Percentiles rank a stretch among this genome's conserved stretches.
Conservation (phyloP, 2,329 filamentous ascomycete species). For the Rosellinia necatrix region DNA sequence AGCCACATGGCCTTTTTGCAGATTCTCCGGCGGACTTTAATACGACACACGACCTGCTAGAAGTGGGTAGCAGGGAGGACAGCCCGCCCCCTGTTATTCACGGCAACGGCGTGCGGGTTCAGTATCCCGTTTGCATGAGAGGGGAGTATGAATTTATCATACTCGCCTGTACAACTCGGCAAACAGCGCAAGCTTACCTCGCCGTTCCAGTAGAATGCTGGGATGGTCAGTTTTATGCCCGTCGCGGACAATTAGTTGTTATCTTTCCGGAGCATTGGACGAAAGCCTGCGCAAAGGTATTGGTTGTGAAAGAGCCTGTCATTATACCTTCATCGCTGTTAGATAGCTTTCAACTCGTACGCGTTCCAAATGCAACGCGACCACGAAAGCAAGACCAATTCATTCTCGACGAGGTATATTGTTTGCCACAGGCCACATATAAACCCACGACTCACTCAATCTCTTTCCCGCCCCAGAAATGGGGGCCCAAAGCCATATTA, state of each 20-base stretch:
- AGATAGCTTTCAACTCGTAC: slow-evolving; percentile 1
- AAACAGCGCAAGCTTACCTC: background rate
- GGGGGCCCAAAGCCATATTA: slow-evolving; percentile 1
- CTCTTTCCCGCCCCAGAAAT: background rate
- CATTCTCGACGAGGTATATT: slow-evolving; percentile 13
- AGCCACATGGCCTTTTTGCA: slow-evolving; percentile 11
- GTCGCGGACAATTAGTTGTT: slow-evolving; percentile 12
- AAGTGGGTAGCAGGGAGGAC: background rate
- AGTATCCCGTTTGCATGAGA: slow-evolving; percentile 9
- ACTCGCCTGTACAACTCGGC: slow-evolving; percentile 11
- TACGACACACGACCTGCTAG: slow-evolving; percentile 12
- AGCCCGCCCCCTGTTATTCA: slow-evolving; percentile 9
- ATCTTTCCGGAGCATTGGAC: slow-evolving; percentile 14
- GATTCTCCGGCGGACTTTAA: slow-evolving; percentile 4
- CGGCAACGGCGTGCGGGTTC: slow-evolving; percentile 4
- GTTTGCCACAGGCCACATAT: slow-evolving; percentile 1
- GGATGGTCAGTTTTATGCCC: background rate
- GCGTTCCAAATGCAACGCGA: slow-evolving; percentile 1
- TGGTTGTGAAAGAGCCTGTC: slow-evolving; percentile 16
- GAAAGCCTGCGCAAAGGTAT: background rate
- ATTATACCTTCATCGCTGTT: background rate
- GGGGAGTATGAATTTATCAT: slow-evolving; percentile 10
- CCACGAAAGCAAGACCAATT: slow-evolving; percentile 4
- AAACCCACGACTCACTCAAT: slow-evolving; percentile 1
- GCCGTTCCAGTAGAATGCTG: slow-evolving; percentile 11